Percentiles rank a stretch among this genome's conserved stretches.
Evolutionary conservation across 352 stramenopile species (phyloP).

Genomic region (Globisporangium splendens): DNA sequence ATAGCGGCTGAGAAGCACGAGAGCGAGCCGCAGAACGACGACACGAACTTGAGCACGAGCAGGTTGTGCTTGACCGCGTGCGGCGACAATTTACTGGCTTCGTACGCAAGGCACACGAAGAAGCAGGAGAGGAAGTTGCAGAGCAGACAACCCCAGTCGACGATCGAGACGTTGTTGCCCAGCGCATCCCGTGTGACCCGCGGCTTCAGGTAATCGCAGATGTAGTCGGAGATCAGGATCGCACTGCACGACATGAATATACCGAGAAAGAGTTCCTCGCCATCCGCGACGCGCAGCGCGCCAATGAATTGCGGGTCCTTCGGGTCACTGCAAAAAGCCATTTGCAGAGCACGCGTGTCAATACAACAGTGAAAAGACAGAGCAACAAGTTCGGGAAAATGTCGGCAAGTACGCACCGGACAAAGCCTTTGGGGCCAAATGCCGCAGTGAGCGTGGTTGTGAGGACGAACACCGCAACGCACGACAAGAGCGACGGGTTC

Average conservation of each 20-base stretch:
- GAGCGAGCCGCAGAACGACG: slow-evolving; percentile 68
- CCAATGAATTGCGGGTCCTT: slow-evolving; percentile 80
- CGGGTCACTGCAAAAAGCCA: slow-evolving; percentile 38
- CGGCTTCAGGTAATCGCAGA: slow-evolving; percentile 24
- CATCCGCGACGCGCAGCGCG: slow-evolving; percentile 49
- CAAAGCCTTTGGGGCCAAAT: slow-evolving; percentile 57
- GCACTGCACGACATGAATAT: slow-evolving; percentile 75
- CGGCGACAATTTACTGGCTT: slow-evolving; percentile 40
- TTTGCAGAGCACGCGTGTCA: not conserved
- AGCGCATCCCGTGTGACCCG: slow-evolving; percentile 2
- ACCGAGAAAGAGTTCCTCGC: slow-evolving; percentile 61
- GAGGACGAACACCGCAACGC: slow-evolving; percentile 31
- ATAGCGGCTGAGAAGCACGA: slow-evolving; percentile 61
- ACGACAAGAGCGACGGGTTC: slow-evolving; percentile 29
- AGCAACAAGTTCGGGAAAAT: no score
- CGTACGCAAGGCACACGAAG: slow-evolving; percentile 47
- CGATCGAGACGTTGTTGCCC: slow-evolving; percentile 9
- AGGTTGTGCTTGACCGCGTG: slow-evolving; percentile 45
- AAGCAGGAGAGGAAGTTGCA: slow-evolving; percentile 55
- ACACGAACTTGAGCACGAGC: slow-evolving; percentile 72
- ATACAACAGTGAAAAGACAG: not conserved
- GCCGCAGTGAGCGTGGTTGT: slow-evolving; percentile 37
- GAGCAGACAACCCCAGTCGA: slow-evolving; percentile 58
- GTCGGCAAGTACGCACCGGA: slow-evolving; percentile 30
- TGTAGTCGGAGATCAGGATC: slow-evolving; percentile 48